Evolutionary conservation across 139 green algal species (phyloP), one percentile per base, ranked within the genome.

Genomic region (Gonium pectorale): DNA sequence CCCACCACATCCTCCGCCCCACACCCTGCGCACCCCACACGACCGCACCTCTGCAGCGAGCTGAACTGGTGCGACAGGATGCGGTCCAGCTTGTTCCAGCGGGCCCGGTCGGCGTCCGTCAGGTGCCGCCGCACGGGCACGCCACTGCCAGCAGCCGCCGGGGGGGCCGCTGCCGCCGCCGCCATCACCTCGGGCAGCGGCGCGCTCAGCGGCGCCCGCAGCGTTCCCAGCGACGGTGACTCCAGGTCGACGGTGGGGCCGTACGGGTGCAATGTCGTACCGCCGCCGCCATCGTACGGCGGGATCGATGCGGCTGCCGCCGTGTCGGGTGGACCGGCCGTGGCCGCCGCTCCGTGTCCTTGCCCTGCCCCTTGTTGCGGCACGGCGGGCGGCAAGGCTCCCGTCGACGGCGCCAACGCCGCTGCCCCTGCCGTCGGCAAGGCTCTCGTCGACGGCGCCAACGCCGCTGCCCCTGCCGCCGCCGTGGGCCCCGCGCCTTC

Each of bases 151-250:
- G 38, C 3, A 7, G 1, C 66, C 37, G 66, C 66, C 43, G 33
- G n/a, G 43, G 43, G 22, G 27, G 59, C 41, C 5, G 43, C 77
- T 22, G 77, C 77, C 19, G 74, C 74, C 40, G 74, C 74, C 29
- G 77, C 77, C 77, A 83, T 83, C 13, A 83, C 77, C 62, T 83
- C 77, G 19, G 77, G 77, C 77, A 83, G 77, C 44, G 77, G 77
- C 31, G 63, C 77, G 31, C 62, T 62, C 44, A 83, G 77, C 77
- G 77, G 77, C n/a, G 77, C 77, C 31, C 77, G 41, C 41, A 83
- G 62, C 77, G 77, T 83, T 31, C 77, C 77, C 19, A 83, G 43
- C 43, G 77, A 83, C 43, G 77, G 77, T 43, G 77, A 83, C 21
- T 83, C 62, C 13, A 83, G 43, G 22, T 83, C 77, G n/a, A 83